Evolutionary conservation across 192 early-diverging fungal genomes (phyloP).

Genomic region (Chytriomyces confervae): DNA sequence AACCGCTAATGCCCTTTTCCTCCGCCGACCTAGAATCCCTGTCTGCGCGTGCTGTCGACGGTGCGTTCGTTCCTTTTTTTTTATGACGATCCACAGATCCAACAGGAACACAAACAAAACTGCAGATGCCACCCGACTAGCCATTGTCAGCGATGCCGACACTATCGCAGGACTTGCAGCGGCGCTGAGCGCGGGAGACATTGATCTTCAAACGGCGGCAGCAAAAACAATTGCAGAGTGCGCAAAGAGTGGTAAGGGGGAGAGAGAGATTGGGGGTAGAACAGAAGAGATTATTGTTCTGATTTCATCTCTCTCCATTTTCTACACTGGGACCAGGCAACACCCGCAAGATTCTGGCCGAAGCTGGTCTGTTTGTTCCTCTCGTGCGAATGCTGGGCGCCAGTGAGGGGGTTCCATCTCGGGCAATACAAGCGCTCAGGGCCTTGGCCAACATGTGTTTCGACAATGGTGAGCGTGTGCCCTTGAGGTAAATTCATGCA

Average conservation of each 20-base stretch:
- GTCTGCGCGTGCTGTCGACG: no score
- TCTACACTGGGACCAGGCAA: neutral
- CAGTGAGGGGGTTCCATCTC: neutral
- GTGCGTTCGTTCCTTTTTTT: no score
- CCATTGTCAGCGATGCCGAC: neutral
- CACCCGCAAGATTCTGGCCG: constrained; percentile 10
- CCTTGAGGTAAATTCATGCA: neutral
- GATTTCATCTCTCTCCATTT: neutral
- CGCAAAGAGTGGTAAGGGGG: constrained; percentile 22
- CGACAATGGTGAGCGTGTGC: constrained; percentile 44
- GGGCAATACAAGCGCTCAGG: constrained; percentile 46
- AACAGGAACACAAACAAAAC: neutral
- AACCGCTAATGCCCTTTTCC: no score
- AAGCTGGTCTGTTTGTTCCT: constrained; percentile 4
- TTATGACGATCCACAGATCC: no score
- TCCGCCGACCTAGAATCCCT: no score
- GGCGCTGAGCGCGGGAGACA: neutral
- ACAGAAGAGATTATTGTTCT: neutral
- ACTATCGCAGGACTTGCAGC: neutral
- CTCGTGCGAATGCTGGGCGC: constrained; percentile 2
- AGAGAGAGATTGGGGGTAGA: neutral
- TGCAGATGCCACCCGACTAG: neutral
- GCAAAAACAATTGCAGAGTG: constrained; percentile 24
- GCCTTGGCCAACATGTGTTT: constrained; percentile 59
- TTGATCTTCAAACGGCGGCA: constrained; percentile 1